Base-by-base conservation (phyloP, 257 asterid species). In the Salvia rosmarinus region DNA sequence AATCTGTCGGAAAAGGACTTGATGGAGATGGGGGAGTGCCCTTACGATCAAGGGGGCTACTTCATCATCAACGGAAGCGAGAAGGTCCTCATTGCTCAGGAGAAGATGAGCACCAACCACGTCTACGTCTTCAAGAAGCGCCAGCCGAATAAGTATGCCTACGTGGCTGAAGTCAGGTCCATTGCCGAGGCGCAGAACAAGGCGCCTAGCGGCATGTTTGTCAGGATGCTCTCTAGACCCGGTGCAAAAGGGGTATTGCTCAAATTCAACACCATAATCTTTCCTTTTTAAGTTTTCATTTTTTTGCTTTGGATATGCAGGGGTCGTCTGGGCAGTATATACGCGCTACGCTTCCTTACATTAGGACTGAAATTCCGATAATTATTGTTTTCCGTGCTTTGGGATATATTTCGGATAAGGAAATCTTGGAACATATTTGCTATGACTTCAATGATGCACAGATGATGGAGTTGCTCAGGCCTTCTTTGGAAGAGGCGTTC, bases 61-160 rank as follows among this genome's bases (percentile, higher is more conserved):
- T 91, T 91, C 76, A 84, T 91, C 16, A 85, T 91, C 25, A 91
- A 91, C 30, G 96, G 97, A 58, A 91, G 97, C 70, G 97, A 91
- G 72, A 91, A 91, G 80, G 96, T 91, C 42, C 85, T 91, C 37
- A 89, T 91, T 77, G 97, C 97, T 64, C 96, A 91, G 83, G 97
- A 91, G 87, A 91, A 91, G 71, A 91, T 91, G 97, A 91, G 96
- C 80, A 87, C 96, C 7, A 91, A 91, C 73, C 97, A 91, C 37
- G 97, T 91, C 10, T 91, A 91, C 57, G 97, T 91, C 47, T 91
- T 91, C 64, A 89, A 89, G 79, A 91, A 84, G 81, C 87, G 96
- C 64, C 97, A 91, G 78, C 97, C 97, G 9, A 91, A 91, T 81
- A 91, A 91, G 82, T 91, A 91, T 80, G 95, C 96, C n/a, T 91